Conservation (phyloP, 2,329 filamentous ascomycete species). For the Aspergillus oerlinghausenensis region DNA sequence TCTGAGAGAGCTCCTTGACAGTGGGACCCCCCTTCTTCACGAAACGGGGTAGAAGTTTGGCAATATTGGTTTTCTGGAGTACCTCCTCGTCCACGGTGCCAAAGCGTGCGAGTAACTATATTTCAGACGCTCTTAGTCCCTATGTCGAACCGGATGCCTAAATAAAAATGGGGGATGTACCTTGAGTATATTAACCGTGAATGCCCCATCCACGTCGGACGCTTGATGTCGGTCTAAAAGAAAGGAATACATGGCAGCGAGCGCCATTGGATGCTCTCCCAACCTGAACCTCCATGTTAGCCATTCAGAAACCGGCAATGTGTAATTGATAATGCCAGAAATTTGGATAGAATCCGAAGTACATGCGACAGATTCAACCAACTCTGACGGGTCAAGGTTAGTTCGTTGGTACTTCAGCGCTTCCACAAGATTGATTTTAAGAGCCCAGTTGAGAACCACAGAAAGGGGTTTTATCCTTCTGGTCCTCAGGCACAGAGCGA, state of each 20-base stretch:
- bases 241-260: constrained; percentile 46
- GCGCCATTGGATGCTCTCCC: constrained; percentile 46
- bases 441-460: neutral
- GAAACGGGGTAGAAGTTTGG: constrained; percentile 54
- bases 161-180: constrained; percentile 24
- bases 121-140: constrained; percentile 18
- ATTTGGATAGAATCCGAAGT: neutral
- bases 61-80: constrained; percentile 56
- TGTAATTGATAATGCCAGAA: neutral
- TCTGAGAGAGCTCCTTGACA: constrained; percentile 52
- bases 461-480: constrained; percentile 1
- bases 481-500: constrained; percentile 8
- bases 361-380: neutral
- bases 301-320: constrained; percentile 7
- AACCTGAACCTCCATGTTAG: constrained; percentile 37
- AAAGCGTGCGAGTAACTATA: constrained; percentile 51
- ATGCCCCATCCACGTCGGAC: constrained; percentile 42
- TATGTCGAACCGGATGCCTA: neutral
- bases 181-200: constrained; percentile 44
- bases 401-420: neutral
- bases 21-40: constrained; percentile 56
- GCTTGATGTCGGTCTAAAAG: constrained; percentile 46
- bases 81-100: constrained; percentile 55
- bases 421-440: constrained; percentile 4
- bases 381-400: neutral